Base-by-base conservation (phyloP, 768 basidiomycete species). In the Tricholoma matsutake region DNA sequence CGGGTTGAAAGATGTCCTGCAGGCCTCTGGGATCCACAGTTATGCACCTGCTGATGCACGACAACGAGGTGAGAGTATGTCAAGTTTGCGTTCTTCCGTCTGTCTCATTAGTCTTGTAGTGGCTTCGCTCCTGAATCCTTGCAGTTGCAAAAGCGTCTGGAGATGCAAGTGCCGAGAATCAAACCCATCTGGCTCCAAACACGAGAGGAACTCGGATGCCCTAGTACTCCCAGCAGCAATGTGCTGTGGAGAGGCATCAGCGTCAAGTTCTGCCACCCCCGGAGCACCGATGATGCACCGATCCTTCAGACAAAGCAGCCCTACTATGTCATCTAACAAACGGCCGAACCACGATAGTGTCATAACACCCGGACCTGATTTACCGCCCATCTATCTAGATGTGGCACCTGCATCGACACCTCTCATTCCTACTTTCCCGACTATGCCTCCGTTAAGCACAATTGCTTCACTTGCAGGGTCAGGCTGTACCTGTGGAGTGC, bases 401-500 rank as follows among this genome's bases (percentile, higher is more conserved):
- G 57, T 69, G 16, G 65, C 73, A 6, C 62, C 72, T 45, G 56
- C 71, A 39, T 60, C 70, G 62, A 9, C 56, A 11, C 59, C 68
- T 11, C 54, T 72, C 25, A 68, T 78, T 25, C 84, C 84, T 16
- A 70, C 76, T 14, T 90, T 86, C 63, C 77, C 79, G 22, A 71
- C 73, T 13, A 86, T 91, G 72, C 86, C 87, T 13, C 80, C 88
- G 1, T 80, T 88, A 67, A 84, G 81, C 65, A 74, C 78, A 45
- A 79, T 87, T 47, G 75, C 76, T 20, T 86, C 86, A 4, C 70
- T 87, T 11, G 86, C 87, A 1, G 86, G 84, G 13, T 81, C 88
- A 2, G 88, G 86, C 2, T 92, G 90, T 68, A 88, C 86, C 7
- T 91, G 90, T 67, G 89, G 89, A 31, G 71, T 83, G 45, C 74